A percentile compares a stretch with the other conserved stretches of the same genome.
Conservation (phyloP, 495 filamentous ascomycete species). For the Hypomontagnella submonticulosa region DNA sequence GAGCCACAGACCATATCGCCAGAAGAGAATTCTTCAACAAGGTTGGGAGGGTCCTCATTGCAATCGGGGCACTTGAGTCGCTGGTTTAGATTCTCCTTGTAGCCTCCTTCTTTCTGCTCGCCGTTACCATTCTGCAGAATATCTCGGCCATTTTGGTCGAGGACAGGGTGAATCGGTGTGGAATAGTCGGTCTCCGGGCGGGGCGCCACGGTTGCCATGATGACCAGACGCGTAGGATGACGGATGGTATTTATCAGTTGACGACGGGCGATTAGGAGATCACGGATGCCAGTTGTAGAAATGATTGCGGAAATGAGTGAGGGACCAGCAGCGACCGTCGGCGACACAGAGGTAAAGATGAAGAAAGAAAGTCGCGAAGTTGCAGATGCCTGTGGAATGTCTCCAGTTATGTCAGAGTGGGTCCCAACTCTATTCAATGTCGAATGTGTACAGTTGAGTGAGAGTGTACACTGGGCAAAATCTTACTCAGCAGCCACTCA, state of each 20-base stretch:
- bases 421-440: neutral
- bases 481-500: neutral
- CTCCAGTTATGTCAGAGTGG: slow-evolving; percentile 32
- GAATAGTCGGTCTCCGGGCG: slow-evolving; percentile 35
- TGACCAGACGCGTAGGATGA: slow-evolving; percentile 24
- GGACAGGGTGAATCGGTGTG: slow-evolving; percentile 4
- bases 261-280: neutral
- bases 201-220: slow-evolving; percentile 30
- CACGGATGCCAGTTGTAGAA: neutral
- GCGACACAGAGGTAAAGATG: slow-evolving; percentile 24
- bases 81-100: slow-evolving; percentile 77
- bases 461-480: neutral
- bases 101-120: slow-evolving; percentile 39
- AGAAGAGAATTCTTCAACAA: slow-evolving; percentile 90
- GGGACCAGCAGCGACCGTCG: slow-evolving; percentile 7
- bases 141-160: neutral
- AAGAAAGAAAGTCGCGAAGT: slow-evolving; percentile 15
- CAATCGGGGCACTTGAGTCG: slow-evolving; percentile 88
- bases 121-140: too few relatives aligned
- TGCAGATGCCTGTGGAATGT: slow-evolving; percentile 38
- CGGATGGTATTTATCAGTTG: slow-evolving; percentile 7
- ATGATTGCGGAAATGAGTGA: too few relatives aligned
- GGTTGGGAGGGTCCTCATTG: slow-evolving; percentile 86
- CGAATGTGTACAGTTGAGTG: neutral
- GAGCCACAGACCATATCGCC: slow-evolving; percentile 93